phyloP scores from a whole-genome alignment of 2,329 filamentous ascomycete genomes.

The Dactylonectria macrodidyma region DNA sequence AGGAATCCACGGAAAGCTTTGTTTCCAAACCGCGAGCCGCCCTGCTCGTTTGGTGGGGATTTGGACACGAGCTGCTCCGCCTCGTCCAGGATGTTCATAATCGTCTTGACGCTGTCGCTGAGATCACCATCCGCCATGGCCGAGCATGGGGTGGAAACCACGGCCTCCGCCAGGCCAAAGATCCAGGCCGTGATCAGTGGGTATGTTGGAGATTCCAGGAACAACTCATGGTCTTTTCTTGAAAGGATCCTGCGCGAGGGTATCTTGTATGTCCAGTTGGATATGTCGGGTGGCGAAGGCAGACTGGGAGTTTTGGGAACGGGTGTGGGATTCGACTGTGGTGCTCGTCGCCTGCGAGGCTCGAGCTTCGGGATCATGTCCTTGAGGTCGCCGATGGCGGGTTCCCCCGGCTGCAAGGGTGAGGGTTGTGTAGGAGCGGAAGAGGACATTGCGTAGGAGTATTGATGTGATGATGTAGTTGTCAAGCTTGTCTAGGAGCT shows the following conservation, averaged over 20 bases:
- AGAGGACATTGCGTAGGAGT: slow-evolving; percentile 45
- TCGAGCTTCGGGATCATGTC: slow-evolving; percentile 77
- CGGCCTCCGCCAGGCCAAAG: slow-evolving; percentile 87
- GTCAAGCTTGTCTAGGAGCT: slow-evolving; percentile 11
- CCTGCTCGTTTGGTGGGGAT: slow-evolving; percentile 87
- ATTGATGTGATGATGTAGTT: slow-evolving; percentile 20
- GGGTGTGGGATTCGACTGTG: slow-evolving; percentile 70
- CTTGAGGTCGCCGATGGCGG: slow-evolving; percentile 56
- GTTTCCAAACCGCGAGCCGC: slow-evolving; percentile 94
- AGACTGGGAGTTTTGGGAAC: slow-evolving; percentile 83
- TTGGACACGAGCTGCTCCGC: slow-evolving; percentile 76
- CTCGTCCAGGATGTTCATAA: slow-evolving; percentile 79
- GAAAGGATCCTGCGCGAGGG: slow-evolving; percentile 89
- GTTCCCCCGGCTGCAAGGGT: slow-evolving; percentile 27
- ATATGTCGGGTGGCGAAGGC: slow-evolving; percentile 75
- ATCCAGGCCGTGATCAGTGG: slow-evolving; percentile 86
- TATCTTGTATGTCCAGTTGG: slow-evolving; percentile 72
- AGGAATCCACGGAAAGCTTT: slow-evolving; percentile 89
- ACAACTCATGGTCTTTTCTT: slow-evolving; percentile 83
- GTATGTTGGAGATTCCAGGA: slow-evolving; percentile 83
- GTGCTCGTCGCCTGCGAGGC: slow-evolving; percentile 70
- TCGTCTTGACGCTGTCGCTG: slow-evolving; percentile 72
- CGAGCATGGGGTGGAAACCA: slow-evolving; percentile 78
- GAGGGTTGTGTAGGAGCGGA: slow-evolving; percentile 31
- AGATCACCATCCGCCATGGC: slow-evolving; percentile 69